phyloP scores from a whole-genome alignment of 164 flowering plant genomes.

The Malania oleifera region DNA sequence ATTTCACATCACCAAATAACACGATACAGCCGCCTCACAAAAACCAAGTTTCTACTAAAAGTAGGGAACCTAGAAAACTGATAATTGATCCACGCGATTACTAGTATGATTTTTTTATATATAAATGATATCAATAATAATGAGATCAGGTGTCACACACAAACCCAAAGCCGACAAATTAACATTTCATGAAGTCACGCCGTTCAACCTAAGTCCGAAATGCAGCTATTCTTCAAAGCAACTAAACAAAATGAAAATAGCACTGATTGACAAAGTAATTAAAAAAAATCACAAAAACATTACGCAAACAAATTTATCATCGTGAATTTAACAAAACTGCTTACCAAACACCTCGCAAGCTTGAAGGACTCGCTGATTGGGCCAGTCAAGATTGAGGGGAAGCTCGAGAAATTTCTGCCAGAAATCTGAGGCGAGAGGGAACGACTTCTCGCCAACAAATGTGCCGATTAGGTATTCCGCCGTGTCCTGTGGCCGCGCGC shows the following conservation, averaged over 20 bases:
- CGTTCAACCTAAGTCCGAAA: too few relatives aligned
- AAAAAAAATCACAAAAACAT: neutral
- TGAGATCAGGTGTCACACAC: too few relatives aligned
- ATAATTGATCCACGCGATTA: too few relatives aligned
- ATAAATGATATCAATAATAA: too few relatives aligned
- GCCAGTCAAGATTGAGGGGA: conserved; percentile 70
- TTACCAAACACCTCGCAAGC: conserved; percentile 76
- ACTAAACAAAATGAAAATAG: neutral
- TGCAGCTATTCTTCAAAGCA: neutral
- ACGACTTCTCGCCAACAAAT: conserved; percentile 75
- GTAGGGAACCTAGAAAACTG: too few relatives aligned
- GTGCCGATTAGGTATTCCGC: conserved; percentile 73
- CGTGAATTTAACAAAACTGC: conserved; percentile 11
- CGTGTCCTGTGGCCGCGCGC: conserved; percentile 49
- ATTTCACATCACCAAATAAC: too few relatives aligned
- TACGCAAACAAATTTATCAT: neutral
- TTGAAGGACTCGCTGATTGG: conserved; percentile 45
- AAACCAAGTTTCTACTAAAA: too few relatives aligned
- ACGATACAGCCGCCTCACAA: too few relatives aligned
- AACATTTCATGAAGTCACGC: too few relatives aligned
- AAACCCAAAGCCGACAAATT: too few relatives aligned
- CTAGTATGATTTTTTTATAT: too few relatives aligned
- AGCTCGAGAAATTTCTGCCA: conserved; percentile 90
- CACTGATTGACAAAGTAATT: neutral
- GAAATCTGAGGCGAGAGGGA: conserved; percentile 73